Evolutionary conservation across 2,329 filamentous ascomycete genomes (phyloP).

Genomic region (Gnomoniopsis smithogilvyi): DNA sequence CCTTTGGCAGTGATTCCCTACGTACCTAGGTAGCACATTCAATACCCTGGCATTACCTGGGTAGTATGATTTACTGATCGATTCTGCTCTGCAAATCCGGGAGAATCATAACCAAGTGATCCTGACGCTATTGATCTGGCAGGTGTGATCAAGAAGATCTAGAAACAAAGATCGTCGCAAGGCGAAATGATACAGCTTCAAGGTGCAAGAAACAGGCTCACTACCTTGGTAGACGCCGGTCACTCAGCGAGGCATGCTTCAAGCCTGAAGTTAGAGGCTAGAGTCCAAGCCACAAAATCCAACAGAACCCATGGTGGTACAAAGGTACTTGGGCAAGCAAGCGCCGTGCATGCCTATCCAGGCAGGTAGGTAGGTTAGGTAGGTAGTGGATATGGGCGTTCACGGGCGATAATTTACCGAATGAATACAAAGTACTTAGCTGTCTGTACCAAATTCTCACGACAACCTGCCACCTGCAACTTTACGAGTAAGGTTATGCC

Average conservation of each 20-base stretch:
- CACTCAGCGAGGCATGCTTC: background rate
- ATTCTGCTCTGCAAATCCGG: slow-evolving; percentile 6
- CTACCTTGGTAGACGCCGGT: background rate
- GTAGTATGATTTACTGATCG: slow-evolving; percentile 5
- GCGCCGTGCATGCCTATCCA: too few species aligned
- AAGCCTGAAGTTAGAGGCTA: background rate
- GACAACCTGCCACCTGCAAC: background rate
- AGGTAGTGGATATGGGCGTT: too few species aligned
- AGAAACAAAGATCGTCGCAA: slow-evolving; percentile 11
- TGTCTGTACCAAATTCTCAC: background rate
- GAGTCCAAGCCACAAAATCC: background rate
- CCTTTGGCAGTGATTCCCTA: too few species aligned
- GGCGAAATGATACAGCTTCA: background rate
- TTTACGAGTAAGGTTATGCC: background rate
- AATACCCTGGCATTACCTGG: background rate
- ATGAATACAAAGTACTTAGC: too few species aligned
- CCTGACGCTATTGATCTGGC: background rate
- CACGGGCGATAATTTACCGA: too few species aligned
- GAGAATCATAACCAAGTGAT: slow-evolving; percentile 3
- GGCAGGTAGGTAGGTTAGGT: too few species aligned
- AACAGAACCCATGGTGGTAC: background rate
- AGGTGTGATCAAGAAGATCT: slow-evolving; percentile 1
- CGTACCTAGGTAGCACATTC: too few species aligned
- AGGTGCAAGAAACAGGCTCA: background rate
- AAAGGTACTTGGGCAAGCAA: background rate